Evolutionary conservation across 257 asterid genomes (phyloP).

Genomic region (Salvia splendens): DNA sequence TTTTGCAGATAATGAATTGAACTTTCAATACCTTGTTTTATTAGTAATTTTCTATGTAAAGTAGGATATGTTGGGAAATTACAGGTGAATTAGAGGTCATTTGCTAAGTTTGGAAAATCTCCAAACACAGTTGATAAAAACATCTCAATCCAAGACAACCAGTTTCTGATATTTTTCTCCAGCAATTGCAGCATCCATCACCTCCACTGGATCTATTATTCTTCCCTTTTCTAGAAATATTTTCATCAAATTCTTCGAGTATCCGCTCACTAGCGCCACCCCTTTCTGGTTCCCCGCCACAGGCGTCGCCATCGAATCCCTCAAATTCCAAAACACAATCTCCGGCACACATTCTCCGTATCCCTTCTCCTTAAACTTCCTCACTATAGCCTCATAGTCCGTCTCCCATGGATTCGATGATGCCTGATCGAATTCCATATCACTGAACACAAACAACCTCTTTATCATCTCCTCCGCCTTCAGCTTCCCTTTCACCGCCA

Average conservation of each 20-base stretch:
- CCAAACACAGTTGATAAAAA: no score
- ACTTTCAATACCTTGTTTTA: no score
- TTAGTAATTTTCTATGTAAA: no score
- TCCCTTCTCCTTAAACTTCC: no score
- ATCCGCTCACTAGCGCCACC: constrained; percentile 54
- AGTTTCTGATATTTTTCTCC: constrained; percentile 45
- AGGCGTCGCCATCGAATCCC: constrained; percentile 51
- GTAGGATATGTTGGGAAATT: no score
- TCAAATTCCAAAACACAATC: constrained; percentile 57
- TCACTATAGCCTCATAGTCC: no score
- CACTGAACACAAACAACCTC: constrained; percentile 54
- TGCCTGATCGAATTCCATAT: constrained; percentile 44
- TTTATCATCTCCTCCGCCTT: constrained; percentile 46
- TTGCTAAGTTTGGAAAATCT: no score
- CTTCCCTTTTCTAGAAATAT: constrained; percentile 41
- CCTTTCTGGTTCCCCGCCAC: constrained; percentile 33
- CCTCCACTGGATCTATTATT: constrained; percentile 33
- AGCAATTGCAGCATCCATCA: constrained; percentile 51
- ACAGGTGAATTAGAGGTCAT: no score
- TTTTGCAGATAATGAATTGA: no score
- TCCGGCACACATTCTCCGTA: constrained; percentile 49
- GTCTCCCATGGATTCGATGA: constrained; percentile 37
- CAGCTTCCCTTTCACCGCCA: constrained; percentile 41
- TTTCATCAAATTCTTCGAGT: constrained; percentile 51
- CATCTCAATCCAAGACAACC: constrained; percentile 34